phyloP scores from a whole-genome alignment of 1,139 yeast species.

The Yamadazyma buinensis region DNA sequence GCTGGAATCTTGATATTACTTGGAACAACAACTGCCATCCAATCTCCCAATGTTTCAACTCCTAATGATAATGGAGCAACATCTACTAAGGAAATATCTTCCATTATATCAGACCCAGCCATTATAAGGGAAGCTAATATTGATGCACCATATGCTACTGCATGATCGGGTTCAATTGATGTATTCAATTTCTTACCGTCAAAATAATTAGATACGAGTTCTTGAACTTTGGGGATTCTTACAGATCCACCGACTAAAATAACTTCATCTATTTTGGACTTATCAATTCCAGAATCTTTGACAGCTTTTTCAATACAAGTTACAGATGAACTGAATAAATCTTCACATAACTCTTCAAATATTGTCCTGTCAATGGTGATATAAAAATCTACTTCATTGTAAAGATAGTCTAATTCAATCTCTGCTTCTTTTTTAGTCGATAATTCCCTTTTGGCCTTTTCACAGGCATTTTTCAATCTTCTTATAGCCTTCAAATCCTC shows the following conservation, averaged over 20 bases:
- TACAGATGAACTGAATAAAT: slow-evolving; percentile 39
- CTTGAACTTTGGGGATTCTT: slow-evolving; percentile 42
- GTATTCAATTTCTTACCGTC: slow-evolving; percentile 44
- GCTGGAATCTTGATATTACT: slow-evolving; percentile 96
- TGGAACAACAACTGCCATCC: slow-evolving; percentile 91
- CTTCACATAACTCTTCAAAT: slow-evolving; percentile 42
- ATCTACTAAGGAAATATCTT: slow-evolving; percentile 82
- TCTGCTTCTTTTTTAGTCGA: slow-evolving; percentile 39
- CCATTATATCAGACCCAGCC: slow-evolving; percentile 74
- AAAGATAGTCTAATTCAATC: slow-evolving; percentile 38
- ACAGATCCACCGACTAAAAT: slow-evolving; percentile 44
- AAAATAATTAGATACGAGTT: slow-evolving; percentile 41
- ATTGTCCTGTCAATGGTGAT: slow-evolving; percentile 43
- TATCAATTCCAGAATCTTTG: slow-evolving; percentile 39
- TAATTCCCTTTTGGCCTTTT: slow-evolving; percentile 40
- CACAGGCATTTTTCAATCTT: slow-evolving; percentile 43
- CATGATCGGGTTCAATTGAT: slow-evolving; percentile 44
- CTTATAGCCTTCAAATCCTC: slow-evolving; percentile 36
- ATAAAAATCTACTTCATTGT: slow-evolving; percentile 38
- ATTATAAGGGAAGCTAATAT: slow-evolving; percentile 54
- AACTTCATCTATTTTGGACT: slow-evolving; percentile 35
- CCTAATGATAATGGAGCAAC: slow-evolving; percentile 92
- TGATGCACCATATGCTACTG: slow-evolving; percentile 44
- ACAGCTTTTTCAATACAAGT: slow-evolving; percentile 42
- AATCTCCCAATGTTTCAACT: slow-evolving; percentile 96